Evolutionary conservation across 2,329 filamentous ascomycete genomes (phyloP).

Genomic region (Xylogone sp.): DNA sequence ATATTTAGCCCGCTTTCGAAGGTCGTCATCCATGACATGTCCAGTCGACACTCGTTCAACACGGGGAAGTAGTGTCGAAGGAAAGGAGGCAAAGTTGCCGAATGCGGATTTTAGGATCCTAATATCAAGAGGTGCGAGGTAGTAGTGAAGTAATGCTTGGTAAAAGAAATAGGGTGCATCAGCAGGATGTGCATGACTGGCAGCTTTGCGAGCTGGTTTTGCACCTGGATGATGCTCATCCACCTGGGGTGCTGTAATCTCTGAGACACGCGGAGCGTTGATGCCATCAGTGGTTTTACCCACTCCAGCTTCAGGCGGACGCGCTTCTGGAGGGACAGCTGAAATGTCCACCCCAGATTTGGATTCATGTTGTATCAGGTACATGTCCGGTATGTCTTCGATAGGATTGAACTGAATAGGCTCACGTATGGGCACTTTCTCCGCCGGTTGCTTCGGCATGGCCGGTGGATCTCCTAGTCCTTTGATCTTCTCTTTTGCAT

Average conservation of each 20-base stretch:
- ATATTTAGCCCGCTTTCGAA: constrained; percentile 67
- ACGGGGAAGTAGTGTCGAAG: constrained; percentile 65
- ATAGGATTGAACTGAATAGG: constrained; percentile 45
- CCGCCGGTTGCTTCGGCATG: constrained; percentile 44
- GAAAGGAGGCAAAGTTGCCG: constrained; percentile 62
- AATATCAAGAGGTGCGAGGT: constrained; percentile 69
- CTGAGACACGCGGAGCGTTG: constrained; percentile 4
- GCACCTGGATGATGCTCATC: neutral
- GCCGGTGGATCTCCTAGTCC: constrained; percentile 64
- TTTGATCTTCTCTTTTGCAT: constrained; percentile 70
- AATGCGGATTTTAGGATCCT: constrained; percentile 70
- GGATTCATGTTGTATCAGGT: constrained; percentile 42
- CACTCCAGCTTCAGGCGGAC: neutral
- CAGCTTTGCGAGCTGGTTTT: neutral
- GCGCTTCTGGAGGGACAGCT: constrained; percentile 11
- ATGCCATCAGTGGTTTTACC: neutral
- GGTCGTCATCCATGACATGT: constrained; percentile 67
- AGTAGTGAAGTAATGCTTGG: constrained; percentile 67
- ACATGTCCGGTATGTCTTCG: constrained; percentile 47
- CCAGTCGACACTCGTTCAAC: constrained; percentile 70
- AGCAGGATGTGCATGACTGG: constrained; percentile 20
- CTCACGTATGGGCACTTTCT: constrained; percentile 42
- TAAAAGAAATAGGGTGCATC: constrained; percentile 63
- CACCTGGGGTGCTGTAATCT: constrained; percentile 1
- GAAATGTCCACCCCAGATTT: constrained; percentile 38